These are phyloP conservation scores for Linum lewisii DNA, from an alignment of 345 rosid genomes.

Conservation along the genomic window DNA sequence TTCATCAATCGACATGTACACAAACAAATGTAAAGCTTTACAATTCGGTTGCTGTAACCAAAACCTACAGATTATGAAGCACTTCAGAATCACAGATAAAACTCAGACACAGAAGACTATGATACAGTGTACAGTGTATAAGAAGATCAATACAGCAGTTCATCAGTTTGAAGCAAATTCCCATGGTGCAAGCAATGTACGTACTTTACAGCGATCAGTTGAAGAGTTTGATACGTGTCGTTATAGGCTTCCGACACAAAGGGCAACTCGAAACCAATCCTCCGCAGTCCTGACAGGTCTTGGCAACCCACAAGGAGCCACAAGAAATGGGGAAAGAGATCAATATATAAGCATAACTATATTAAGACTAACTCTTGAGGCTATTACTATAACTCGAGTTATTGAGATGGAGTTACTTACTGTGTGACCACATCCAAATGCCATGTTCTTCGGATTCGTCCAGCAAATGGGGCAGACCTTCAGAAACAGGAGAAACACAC, in stretches of 20 bases:
- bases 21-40: too few species aligned
- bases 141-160: too few species aligned
- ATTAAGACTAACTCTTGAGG: not conserved
- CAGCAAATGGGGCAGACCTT: conserved; percentile 96
- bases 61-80: too few species aligned
- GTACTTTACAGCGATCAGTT: conserved; percentile 20
- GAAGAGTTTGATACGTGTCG: conserved; percentile 55
- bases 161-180: too few species aligned
- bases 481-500: not conserved
- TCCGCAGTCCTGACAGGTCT: conserved; percentile 93
- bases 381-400: not conserved
- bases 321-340: not conserved
- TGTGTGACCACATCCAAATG: conserved; percentile 88
- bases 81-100: too few species aligned
- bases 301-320: not conserved
- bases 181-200: not conserved
- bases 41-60: too few species aligned
- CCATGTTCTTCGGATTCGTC: conserved; percentile 87
- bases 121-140: too few species aligned
- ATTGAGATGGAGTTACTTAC: conserved; percentile 30
- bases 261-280: conserved; percentile 49
- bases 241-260: conserved; percentile 62
- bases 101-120: too few species aligned
- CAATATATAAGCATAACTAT: not conserved
- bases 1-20: too few species aligned